phyloP scores from a whole-genome alignment of 116 monocot genomes.

The Phalaenopsis hybrid region DNA sequence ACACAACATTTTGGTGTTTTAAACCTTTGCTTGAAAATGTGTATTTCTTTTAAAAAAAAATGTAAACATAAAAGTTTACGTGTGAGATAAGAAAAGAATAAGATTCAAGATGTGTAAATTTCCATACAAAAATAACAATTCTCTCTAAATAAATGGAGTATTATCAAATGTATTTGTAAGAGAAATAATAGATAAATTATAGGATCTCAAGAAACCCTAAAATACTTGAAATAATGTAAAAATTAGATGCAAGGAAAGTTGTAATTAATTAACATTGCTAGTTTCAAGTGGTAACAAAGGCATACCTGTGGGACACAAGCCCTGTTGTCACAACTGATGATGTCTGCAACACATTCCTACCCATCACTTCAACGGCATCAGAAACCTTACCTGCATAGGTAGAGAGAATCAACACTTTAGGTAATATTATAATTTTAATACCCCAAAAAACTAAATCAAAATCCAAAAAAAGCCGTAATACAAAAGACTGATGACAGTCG shows the following conservation, averaged over 20 bases:
- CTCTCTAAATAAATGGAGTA: too few species aligned
- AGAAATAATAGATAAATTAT: too few species aligned
- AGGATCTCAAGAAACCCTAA: too few species aligned
- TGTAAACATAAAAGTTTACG: too few species aligned
- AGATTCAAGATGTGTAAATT: too few species aligned
- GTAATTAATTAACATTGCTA: not conserved
- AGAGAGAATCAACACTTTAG: slow-evolving; percentile 6
- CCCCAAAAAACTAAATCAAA: not conserved
- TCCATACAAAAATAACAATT: too few species aligned
- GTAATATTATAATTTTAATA: not conserved
- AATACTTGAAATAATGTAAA: too few species aligned
- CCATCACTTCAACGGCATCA: slow-evolving; percentile 83
- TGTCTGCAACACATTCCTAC: slow-evolving; percentile 80
- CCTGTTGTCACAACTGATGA: slow-evolving; percentile 81
- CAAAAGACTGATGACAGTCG: not conserved
- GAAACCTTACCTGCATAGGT: slow-evolving; percentile 58
- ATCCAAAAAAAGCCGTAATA: not conserved
- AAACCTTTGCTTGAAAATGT: too few species aligned
- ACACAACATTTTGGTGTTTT: too few species aligned
- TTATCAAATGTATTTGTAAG: too few species aligned
- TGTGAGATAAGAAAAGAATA: too few species aligned
- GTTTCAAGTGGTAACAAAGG: not conserved
- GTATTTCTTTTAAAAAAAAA: too few species aligned
- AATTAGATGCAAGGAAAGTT: not conserved
- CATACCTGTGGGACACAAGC: slow-evolving; percentile 72